Percentiles rank a stretch among this genome's conserved stretches.
These are phyloP conservation scores for Sporothrix brasiliensis DNA, from an alignment of 2,329 filamentous ascomycete species.

Conservation along the genomic window DNA sequence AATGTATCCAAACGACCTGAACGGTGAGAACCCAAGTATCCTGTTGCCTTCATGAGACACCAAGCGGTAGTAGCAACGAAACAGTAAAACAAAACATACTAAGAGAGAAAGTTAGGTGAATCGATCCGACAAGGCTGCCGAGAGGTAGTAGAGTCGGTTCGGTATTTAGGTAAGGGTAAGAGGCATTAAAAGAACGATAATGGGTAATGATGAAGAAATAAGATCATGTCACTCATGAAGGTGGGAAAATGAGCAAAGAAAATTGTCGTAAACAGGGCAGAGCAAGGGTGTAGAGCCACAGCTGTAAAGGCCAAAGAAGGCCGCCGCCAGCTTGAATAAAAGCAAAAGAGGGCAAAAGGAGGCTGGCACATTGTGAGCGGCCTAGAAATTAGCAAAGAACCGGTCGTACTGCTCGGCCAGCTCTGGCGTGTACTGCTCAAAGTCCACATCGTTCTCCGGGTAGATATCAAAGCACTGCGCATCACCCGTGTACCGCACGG, in stretches of 20 bases:
- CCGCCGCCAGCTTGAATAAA: neutral
- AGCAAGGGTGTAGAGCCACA: neutral
- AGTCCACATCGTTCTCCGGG: slow-evolving; percentile 70
- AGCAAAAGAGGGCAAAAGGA: neutral
- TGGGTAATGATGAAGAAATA: neutral
- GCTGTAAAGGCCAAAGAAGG: neutral
- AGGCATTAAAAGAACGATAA: slow-evolving; percentile 13
- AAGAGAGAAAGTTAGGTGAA: neutral
- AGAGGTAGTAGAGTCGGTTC: neutral
- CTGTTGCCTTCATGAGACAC: too few relatives aligned
- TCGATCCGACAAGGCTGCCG: neutral
- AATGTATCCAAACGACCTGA: neutral
- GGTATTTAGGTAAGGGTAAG: neutral
- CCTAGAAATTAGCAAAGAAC: slow-evolving; percentile 53
- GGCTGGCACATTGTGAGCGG: neutral
- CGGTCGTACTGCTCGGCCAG: slow-evolving; percentile 69
- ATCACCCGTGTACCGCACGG: slow-evolving; percentile 71
- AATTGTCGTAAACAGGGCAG: neutral
- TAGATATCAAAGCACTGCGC: slow-evolving; percentile 82
- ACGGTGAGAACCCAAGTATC: too few relatives aligned
- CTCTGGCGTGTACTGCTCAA: slow-evolving; percentile 69
- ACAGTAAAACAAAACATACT: neutral
- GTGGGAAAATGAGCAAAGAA: neutral
- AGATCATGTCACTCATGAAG: slow-evolving; percentile 17
- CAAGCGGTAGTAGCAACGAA: neutral